These are phyloP conservation scores for Arthroderma sp. DNA, from an alignment of 2,329 filamentous ascomycete genomes.

Conservation along the genomic window DNA sequence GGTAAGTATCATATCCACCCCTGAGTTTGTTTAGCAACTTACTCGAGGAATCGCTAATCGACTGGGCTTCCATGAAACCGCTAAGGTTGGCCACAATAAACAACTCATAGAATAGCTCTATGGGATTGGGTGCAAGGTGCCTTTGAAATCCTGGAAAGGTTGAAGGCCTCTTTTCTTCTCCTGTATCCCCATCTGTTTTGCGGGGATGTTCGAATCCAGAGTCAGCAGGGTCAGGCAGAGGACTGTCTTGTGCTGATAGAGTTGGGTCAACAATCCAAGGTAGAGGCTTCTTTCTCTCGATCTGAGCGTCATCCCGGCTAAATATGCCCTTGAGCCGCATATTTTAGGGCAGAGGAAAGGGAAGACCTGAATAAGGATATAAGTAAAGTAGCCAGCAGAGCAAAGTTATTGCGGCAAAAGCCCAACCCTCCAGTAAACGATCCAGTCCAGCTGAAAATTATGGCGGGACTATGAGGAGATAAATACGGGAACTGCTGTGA, in stretches of 20 bases:
- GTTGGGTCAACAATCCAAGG: not conserved
- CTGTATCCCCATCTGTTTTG: not conserved
- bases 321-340: slow-evolving; percentile 3
- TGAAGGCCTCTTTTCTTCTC: not conserved
- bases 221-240: not conserved
- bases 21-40: not conserved
- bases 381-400: no score
- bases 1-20: not conserved
- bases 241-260: not conserved
- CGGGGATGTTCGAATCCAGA: not conserved
- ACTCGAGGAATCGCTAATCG: slow-evolving; percentile 35
- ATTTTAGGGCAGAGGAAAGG: not conserved
- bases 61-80: slow-evolving; percentile 45
- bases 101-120: slow-evolving; percentile 47
- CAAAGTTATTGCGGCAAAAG: no score
- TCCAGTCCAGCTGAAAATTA: no score
- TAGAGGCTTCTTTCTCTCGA: not conserved
- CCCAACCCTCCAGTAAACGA: no score
- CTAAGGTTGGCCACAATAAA: slow-evolving; percentile 53
- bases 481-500: no score
- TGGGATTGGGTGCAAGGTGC: slow-evolving; percentile 18
- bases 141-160: not conserved
- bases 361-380: no score
- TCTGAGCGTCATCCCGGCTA: not conserved
- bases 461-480: no score